phyloP scores from a whole-genome alignment of 306 rosid species.

The Morella rubra region DNA sequence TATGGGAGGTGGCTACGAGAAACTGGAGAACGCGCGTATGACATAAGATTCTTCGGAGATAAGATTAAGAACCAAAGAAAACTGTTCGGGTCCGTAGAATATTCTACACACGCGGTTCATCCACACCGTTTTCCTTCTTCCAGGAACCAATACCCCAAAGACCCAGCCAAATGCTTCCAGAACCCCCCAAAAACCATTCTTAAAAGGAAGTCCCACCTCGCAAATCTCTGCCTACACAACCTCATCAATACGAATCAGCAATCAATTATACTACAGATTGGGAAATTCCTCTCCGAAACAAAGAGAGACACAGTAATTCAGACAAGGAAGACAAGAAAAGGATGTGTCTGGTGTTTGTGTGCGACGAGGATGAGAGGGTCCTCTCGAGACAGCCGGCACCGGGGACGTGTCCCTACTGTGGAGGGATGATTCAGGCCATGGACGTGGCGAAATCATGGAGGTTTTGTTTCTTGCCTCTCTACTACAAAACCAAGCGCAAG shows the following conservation, averaged over 20 bases:
- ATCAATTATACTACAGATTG: neutral
- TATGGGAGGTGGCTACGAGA: no score
- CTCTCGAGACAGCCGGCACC: conserved; percentile 69
- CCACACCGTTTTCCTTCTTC: neutral
- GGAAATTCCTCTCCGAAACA: neutral
- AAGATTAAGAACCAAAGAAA: neutral
- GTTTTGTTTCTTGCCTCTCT: conserved; percentile 70
- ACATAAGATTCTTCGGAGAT: neutral
- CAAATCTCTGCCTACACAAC: neutral
- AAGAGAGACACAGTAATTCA: neutral
- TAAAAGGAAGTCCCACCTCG: neutral
- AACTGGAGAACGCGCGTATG: neutral
- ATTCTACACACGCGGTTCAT: conserved; percentile 27
- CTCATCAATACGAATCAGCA: neutral
- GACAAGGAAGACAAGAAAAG: neutral
- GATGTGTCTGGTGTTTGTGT: conserved; percentile 90
- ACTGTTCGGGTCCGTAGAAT: neutral
- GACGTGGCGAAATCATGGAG: conserved; percentile 63
- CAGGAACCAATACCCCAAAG: neutral
- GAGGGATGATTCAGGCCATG: conserved; percentile 75
- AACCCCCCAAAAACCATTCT: neutral
- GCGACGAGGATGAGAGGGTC: conserved; percentile 69
- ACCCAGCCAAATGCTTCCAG: conserved; percentile 20
- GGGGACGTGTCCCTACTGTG: conserved; percentile 76
- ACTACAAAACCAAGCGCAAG: conserved; percentile 60